These are phyloP conservation scores for Hypoxylon fragiforme DNA, from an alignment of 495 filamentous ascomycete genomes.

Conservation along the genomic window DNA sequence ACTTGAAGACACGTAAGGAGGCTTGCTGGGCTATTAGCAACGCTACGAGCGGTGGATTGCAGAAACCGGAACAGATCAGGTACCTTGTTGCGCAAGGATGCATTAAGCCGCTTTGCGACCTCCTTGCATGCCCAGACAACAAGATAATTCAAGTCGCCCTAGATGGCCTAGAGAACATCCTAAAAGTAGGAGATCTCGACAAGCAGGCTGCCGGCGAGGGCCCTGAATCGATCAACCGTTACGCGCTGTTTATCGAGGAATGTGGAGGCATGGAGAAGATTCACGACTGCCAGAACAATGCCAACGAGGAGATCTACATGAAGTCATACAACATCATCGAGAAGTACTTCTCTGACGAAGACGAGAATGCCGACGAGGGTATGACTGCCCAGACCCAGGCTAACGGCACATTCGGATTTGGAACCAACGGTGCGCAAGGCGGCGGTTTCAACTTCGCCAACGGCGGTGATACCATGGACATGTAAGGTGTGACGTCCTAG, in stretches of 20 bases:
- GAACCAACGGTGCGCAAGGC: slow-evolving; percentile 69
- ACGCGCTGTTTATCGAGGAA: slow-evolving; percentile 98
- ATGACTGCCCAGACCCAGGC: slow-evolving; percentile 59
- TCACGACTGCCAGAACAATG: slow-evolving; percentile 99
- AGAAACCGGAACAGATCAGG: slow-evolving; percentile 98
- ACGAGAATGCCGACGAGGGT: slow-evolving; percentile 75
- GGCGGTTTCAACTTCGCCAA: slow-evolving; percentile 93
- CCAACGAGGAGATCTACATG: slow-evolving; percentile 99
- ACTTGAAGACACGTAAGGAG: slow-evolving; percentile 99
- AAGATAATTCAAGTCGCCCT: slow-evolving; percentile 99
- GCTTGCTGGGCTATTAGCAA: slow-evolving; percentile 99
- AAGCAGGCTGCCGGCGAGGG: slow-evolving; percentile 79
- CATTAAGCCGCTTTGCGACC: slow-evolving; percentile 97
- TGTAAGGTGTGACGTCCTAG: slow-evolving; percentile 61
- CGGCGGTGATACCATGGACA: slow-evolving; percentile 95
- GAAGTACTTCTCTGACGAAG: slow-evolving; percentile 99
- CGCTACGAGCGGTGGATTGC: slow-evolving; percentile 93
- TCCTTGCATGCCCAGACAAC: slow-evolving; percentile 96
- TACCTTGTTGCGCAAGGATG: slow-evolving; percentile 91
- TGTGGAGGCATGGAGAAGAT: slow-evolving; percentile 99
- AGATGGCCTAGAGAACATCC: slow-evolving; percentile 97
- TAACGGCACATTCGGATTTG: slow-evolving; percentile 82
- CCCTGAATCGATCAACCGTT: slow-evolving; percentile 87
- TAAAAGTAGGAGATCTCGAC: slow-evolving; percentile 99
- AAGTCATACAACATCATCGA: slow-evolving; percentile 99